Percentiles rank a stretch among this genome's conserved stretches.
These are phyloP conservation scores for Suhomyces yuchorum DNA, from an alignment of 1,139 yeast genomes.

Conservation along the genomic window DNA sequence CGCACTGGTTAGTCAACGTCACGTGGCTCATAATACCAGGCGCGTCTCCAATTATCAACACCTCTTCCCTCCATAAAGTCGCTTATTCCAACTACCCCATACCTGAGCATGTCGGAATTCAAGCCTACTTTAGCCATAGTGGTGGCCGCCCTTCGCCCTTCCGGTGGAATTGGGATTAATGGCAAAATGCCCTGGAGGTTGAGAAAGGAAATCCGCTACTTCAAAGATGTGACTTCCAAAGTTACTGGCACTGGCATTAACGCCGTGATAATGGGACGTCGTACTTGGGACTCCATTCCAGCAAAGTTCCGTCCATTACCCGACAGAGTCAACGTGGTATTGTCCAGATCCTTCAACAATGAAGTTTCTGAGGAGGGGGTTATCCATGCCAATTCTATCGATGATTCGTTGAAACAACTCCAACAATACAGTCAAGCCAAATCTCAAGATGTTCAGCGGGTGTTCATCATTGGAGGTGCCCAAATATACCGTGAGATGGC, in stretches of 20 bases:
- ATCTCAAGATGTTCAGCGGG: slow-evolving; percentile 45
- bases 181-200: slow-evolving; percentile 90
- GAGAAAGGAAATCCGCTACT: slow-evolving; percentile 81
- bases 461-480: slow-evolving; percentile 92
- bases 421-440: slow-evolving; percentile 12
- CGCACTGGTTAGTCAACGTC: background rate
- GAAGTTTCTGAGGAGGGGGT: slow-evolving; percentile 31
- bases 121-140: slow-evolving; percentile 55
- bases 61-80: background rate
- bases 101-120: slow-evolving; percentile 9
- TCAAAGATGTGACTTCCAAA: slow-evolving; percentile 67
- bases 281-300: slow-evolving; percentile 96
- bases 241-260: slow-evolving; percentile 42
- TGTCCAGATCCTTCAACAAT: slow-evolving; percentile 51
- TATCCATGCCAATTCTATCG: slow-evolving; percentile 48
- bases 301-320: slow-evolving; percentile 78
- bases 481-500: slow-evolving; percentile 71
- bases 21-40: background rate
- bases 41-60: slow-evolving; percentile 1
- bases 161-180: slow-evolving; percentile 78
- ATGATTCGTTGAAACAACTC: slow-evolving; percentile 40
- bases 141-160: slow-evolving; percentile 84
- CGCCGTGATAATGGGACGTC: slow-evolving; percentile 94
- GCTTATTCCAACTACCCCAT: too few species aligned
- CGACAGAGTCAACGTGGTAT: slow-evolving; percentile 70